Conservation (phyloP, 2,329 filamentous ascomycete species). For the Colletotrichum nymphaeae region DNA sequence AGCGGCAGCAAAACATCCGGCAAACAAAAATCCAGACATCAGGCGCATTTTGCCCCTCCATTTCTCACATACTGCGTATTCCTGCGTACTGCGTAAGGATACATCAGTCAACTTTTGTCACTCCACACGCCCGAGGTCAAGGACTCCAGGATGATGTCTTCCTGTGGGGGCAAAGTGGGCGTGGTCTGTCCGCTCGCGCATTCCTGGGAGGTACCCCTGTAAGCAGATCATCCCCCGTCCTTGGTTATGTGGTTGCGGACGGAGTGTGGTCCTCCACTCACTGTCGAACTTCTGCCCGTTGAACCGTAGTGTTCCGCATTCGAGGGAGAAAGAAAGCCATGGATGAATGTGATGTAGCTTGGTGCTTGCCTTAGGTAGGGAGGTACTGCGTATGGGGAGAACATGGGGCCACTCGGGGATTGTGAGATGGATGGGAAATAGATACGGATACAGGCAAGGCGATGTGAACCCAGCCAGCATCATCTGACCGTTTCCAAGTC, state of each 20-base stretch:
- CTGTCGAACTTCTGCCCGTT: not conserved
- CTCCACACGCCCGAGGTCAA: conserved; percentile 19
- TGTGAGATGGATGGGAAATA: conserved; percentile 3
- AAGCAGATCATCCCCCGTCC: conserved; percentile 17
- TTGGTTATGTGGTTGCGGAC: conserved; percentile 4
- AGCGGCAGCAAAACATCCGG: not conserved
- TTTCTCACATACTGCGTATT: not conserved
- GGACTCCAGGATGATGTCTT: conserved; percentile 35
- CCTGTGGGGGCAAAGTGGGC: conserved; percentile 22
- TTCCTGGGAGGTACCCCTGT: conserved; percentile 14
- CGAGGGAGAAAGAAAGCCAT: not conserved
- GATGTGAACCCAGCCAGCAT: conserved; percentile 13
- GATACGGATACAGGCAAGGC: not conserved
- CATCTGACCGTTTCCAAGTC: conserved; percentile 22
- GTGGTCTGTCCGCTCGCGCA: conserved; percentile 23
- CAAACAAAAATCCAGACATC: not conserved
- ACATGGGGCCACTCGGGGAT: conserved; percentile 5
- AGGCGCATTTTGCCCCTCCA: conserved; percentile 8
- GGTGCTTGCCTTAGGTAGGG: not conserved
- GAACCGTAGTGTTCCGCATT: conserved; percentile 7
- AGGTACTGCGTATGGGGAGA: not conserved
- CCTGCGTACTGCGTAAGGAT: no score
- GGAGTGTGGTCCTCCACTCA: not conserved
- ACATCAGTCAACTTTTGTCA: not conserved
- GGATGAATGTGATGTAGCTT: not conserved